These are phyloP conservation scores for Licmophora abbreviata DNA, from an alignment of 108 stramenopile species.

Conservation along the genomic window DNA sequence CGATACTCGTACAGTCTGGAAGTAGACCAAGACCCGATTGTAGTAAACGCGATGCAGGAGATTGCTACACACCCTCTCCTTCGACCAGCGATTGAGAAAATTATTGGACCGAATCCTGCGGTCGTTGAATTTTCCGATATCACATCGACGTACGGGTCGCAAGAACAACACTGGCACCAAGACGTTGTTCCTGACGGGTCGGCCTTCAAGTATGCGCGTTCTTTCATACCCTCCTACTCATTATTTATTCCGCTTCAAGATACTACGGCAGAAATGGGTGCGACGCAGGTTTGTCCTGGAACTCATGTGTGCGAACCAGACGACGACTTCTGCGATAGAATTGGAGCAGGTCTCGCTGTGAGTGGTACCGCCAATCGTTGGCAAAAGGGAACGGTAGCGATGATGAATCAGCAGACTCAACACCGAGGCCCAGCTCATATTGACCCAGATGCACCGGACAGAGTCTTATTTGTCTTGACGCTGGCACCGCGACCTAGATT, in stretches of 20 bases:
- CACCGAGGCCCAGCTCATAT: slow-evolving; percentile 45
- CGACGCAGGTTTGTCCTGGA: slow-evolving; percentile 53
- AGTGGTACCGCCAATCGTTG: slow-evolving; percentile 4
- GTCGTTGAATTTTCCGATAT: slow-evolving; percentile 55
- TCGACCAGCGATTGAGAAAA: slow-evolving; percentile 24
- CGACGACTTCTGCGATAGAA: not conserved
- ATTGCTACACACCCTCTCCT: slow-evolving; percentile 25
- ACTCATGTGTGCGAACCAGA: slow-evolving; percentile 30
- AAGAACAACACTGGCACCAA: slow-evolving; percentile 32
- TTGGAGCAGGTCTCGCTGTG: slow-evolving; percentile 1
- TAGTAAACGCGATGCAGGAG: slow-evolving; percentile 31
- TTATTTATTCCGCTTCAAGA: slow-evolving; percentile 47
- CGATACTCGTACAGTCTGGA: slow-evolving; percentile 41
- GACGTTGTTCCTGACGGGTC: slow-evolving; percentile 32
- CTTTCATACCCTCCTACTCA: slow-evolving; percentile 41
- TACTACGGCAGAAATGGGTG: slow-evolving; percentile 54
- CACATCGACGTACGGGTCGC: slow-evolving; percentile 40
- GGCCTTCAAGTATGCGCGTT: slow-evolving; percentile 23
- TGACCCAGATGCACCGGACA: slow-evolving; percentile 27
- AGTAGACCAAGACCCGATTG: slow-evolving; percentile 26
- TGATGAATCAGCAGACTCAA: slow-evolving; percentile 47
- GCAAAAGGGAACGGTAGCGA: slow-evolving; percentile 31
- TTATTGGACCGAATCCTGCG: slow-evolving; percentile 51
- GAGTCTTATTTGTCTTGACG: slow-evolving; percentile 47
- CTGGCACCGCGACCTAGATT: slow-evolving; percentile 47